These are phyloP conservation scores for Pseudogymnoascus sp. DNA, from an alignment of 2,329 filamentous ascomycete species.

Conservation along the genomic window DNA sequence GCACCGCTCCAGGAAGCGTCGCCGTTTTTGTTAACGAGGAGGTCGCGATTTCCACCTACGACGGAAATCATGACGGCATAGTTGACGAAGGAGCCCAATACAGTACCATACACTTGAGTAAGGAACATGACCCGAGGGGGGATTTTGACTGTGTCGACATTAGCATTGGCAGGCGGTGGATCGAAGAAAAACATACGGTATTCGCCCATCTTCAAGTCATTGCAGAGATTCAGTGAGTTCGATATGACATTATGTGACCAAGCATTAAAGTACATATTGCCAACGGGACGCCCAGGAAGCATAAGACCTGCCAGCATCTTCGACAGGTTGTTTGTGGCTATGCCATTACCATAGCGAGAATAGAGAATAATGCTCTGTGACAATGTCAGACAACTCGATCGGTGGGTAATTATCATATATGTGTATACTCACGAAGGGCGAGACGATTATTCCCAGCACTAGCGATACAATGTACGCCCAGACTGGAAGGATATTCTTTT, in stretches of 20 bases:
- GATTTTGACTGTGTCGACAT: conserved; percentile 40
- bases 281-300: conserved; percentile 34
- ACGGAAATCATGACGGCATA: conserved; percentile 41
- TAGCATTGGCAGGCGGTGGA: conserved; percentile 13
- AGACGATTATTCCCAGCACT: conserved; percentile 35
- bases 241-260: conserved; percentile 52
- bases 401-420: not conserved
- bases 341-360: conserved; percentile 48
- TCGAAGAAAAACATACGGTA: conserved; percentile 37
- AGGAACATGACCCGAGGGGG: conserved; percentile 38
- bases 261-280: conserved; percentile 43
- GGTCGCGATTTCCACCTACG: conserved; percentile 35
- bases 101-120: conserved; percentile 37
- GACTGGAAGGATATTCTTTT: conserved; percentile 33
- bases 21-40: conserved; percentile 36
- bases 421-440: conserved; percentile 38
- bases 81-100: conserved; percentile 39
- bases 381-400: conserved; percentile 14
- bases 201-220: conserved; percentile 52
- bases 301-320: conserved; percentile 45
- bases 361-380: conserved; percentile 44
- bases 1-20: conserved; percentile 43
- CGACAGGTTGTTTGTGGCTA: conserved; percentile 51
- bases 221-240: conserved; percentile 43
- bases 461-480: conserved; percentile 38